These are phyloP conservation scores for Fusarium sp. DNA, from an alignment of 2,329 filamentous ascomycete species.

Conservation along the genomic window DNA sequence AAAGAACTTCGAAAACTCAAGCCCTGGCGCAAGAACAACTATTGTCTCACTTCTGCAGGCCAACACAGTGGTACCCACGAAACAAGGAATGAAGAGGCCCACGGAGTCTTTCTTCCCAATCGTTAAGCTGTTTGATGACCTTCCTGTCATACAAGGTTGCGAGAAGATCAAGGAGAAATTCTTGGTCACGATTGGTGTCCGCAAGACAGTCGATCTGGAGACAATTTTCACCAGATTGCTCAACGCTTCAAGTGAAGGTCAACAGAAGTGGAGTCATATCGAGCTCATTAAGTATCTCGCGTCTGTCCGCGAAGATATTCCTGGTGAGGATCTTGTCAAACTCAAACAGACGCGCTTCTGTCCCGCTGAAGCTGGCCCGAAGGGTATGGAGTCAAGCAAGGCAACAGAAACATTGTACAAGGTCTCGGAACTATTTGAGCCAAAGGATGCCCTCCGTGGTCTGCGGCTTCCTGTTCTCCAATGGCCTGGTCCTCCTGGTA, in stretches of 20 bases:
- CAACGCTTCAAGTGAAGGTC: slow-evolving; percentile 67
- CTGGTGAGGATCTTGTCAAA: slow-evolving; percentile 80
- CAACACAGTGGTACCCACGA: slow-evolving; percentile 87
- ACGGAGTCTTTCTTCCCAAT: slow-evolving; percentile 89
- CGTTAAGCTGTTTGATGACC: slow-evolving; percentile 95
- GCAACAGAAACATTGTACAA: slow-evolving; percentile 71
- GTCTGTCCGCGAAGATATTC: slow-evolving; percentile 91
- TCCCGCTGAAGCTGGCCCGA: slow-evolving; percentile 76
- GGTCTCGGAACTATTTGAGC: slow-evolving; percentile 84
- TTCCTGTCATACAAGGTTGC: slow-evolving; percentile 82
- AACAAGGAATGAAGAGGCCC: slow-evolving; percentile 87
- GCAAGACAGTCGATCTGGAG: slow-evolving; percentile 94
- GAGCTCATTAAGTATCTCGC: slow-evolving; percentile 95
- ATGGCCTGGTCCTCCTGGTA: slow-evolving; percentile 78
- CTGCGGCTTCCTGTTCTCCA: slow-evolving; percentile 82
- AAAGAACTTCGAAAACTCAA: slow-evolving; percentile 89
- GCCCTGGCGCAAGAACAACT: slow-evolving; percentile 71
- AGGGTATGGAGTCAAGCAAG: slow-evolving; percentile 66
- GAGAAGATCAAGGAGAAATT: slow-evolving; percentile 92
- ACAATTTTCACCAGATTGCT: slow-evolving; percentile 92
- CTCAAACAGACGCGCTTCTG: slow-evolving; percentile 84
- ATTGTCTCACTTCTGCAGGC: slow-evolving; percentile 74
- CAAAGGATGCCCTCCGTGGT: slow-evolving; percentile 75
- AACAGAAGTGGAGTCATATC: slow-evolving; percentile 87
- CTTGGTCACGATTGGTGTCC: slow-evolving; percentile 82